These are phyloP conservation scores for Penicillium concentricum DNA, from an alignment of 2,329 filamentous ascomycete species.

Conservation along the genomic window DNA sequence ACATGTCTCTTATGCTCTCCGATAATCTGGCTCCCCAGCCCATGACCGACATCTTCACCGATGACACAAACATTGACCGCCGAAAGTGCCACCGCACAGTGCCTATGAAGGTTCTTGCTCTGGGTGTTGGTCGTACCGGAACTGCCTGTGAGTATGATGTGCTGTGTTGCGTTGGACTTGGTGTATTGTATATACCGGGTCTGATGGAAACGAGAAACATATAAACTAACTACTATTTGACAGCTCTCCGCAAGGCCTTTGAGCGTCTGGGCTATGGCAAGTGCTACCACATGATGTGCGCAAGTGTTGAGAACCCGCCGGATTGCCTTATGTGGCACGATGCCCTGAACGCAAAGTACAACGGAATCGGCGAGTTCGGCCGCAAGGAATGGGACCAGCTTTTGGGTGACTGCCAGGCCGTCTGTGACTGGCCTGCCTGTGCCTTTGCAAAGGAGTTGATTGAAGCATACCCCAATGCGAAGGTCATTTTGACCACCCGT, in stretches of 20 bases:
- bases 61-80: conserved; percentile 67
- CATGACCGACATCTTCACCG: conserved; percentile 53
- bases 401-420: conserved; percentile 63
- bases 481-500: conserved; percentile 66
- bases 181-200: background rate
- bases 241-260: conserved; percentile 64
- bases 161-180: background rate
- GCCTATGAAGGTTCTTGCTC: conserved; percentile 70
- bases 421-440: conserved; percentile 68
- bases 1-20: conserved; percentile 38
- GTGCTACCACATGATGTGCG: conserved; percentile 73
- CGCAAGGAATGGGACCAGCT: conserved; percentile 69
- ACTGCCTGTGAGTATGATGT: conserved; percentile 59
- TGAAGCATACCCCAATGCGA: conserved; percentile 69
- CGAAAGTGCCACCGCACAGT: conserved; percentile 64
- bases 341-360: conserved; percentile 62
- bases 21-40: conserved; percentile 43
- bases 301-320: conserved; percentile 65
- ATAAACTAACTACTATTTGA: conserved; percentile 7
- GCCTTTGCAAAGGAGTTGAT: conserved; percentile 69
- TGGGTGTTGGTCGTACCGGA: conserved; percentile 69
- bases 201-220: background rate
- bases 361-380: conserved; percentile 61
- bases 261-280: conserved; percentile 65
- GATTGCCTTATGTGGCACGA: conserved; percentile 70